Conservation (phyloP, 1,284 basidiomycete genomes). For the Heimioporus retisporus region DNA sequence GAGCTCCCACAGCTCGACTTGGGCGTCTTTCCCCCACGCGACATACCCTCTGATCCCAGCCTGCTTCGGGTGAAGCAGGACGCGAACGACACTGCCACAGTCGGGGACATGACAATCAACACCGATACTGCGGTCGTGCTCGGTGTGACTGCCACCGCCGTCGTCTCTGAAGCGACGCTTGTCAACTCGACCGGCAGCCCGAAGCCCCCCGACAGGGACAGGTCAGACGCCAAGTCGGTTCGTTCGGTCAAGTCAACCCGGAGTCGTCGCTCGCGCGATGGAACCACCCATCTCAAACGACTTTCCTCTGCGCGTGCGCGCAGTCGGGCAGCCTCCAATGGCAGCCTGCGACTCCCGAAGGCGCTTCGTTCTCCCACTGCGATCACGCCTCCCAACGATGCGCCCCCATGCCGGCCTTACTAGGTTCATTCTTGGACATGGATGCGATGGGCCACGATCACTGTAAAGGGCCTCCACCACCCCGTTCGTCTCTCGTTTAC, state of each 20-base stretch:
- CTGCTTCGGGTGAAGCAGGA: slow-evolving; percentile 38
- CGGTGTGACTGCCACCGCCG: slow-evolving; percentile 43
- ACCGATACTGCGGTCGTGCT: slow-evolving; percentile 40
- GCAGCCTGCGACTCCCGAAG: too few relatives aligned
- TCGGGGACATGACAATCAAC: slow-evolving; percentile 34
- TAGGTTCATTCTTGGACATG: slow-evolving; percentile 43
- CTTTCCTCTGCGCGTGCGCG: slow-evolving; percentile 37
- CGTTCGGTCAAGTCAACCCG: slow-evolving; percentile 39
- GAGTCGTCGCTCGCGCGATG: slow-evolving; percentile 38
- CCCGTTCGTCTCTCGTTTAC: slow-evolving; percentile 25
- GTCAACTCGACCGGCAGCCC: slow-evolving; percentile 20
- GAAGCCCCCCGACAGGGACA: slow-evolving; percentile 11
- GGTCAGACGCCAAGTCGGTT: slow-evolving; percentile 36
- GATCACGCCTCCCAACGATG: slow-evolving; percentile 10
- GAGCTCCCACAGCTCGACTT: too few relatives aligned
- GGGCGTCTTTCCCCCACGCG: too few relatives aligned
- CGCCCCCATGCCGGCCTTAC: slow-evolving; percentile 37
- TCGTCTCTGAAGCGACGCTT: slow-evolving; percentile 42
- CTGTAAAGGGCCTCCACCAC: slow-evolving; percentile 24
- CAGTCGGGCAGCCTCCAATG: slow-evolving; percentile 40
- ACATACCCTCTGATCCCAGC: too few relatives aligned
- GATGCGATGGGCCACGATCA: slow-evolving; percentile 22
- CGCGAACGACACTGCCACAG: slow-evolving; percentile 47
- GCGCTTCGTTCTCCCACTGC: slow-evolving; percentile 27
- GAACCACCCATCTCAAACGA: slow-evolving; percentile 26